These are phyloP conservation scores for Ilex aquifolium DNA, from an alignment of 257 asterid species.

Conservation along the genomic window DNA sequence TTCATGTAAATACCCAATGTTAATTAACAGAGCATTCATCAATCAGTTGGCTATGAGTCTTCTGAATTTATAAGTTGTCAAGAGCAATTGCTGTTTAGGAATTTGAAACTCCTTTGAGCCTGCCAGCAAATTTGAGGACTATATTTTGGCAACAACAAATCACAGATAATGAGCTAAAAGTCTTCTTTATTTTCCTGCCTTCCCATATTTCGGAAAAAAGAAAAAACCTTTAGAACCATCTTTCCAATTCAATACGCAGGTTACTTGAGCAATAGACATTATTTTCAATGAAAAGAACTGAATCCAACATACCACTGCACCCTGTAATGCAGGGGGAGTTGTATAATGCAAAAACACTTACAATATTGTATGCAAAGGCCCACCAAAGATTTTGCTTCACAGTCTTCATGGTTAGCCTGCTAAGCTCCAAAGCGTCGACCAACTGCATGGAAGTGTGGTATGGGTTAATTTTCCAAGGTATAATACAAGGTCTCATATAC, in stretches of 20 bases:
- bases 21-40: too few species aligned
- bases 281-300: background rate
- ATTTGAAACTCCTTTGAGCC: background rate
- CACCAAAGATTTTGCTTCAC: conserved; percentile 98
- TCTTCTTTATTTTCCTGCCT: background rate
- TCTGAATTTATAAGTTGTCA: background rate
- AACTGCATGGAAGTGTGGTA: conserved; percentile 41
- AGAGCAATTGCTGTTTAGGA: background rate
- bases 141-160: background rate
- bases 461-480: background rate
- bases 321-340: background rate
- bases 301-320: background rate
- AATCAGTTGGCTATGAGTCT: too few species aligned
- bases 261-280: background rate
- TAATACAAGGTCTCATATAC: background rate
- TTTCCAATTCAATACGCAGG: background rate
- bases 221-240: background rate
- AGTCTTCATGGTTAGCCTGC: conserved; percentile 93
- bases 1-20: too few species aligned
- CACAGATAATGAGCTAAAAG: background rate
- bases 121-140: background rate
- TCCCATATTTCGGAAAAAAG: background rate
- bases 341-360: conserved; percentile 37
- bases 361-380: conserved; percentile 98
- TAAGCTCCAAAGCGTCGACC: conserved; percentile 94